A percentile compares a stretch with the other conserved stretches of the same genome.
These are phyloP conservation scores for Cladorrhinum sp. DNA, from an alignment of 2,329 filamentous ascomycete species.

Conservation along the genomic window DNA sequence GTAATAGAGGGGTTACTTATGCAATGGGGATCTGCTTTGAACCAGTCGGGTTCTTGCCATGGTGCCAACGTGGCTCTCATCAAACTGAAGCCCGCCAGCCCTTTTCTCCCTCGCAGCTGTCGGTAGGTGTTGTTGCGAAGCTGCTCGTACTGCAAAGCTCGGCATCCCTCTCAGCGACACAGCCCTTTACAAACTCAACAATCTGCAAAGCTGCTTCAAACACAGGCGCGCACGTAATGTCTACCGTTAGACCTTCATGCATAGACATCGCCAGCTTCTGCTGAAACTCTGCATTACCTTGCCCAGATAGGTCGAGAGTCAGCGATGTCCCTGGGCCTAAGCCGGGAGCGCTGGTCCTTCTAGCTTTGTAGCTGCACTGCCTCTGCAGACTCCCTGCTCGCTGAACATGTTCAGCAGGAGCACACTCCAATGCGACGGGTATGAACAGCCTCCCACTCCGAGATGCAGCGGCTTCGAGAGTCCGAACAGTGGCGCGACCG, in stretches of 20 bases:
- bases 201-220: conserved; percentile 31
- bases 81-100: conserved; percentile 4
- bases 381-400: conserved; percentile 24
- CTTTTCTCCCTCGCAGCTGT: conserved; percentile 16
- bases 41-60: not conserved
- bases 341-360: not conserved
- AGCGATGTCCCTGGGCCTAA: not conserved
- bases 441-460: conserved; percentile 30
- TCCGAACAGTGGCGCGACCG: conserved; percentile 25
- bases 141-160: conserved; percentile 13
- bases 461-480: conserved; percentile 28
- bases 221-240: conserved; percentile 24
- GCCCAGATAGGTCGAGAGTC: not conserved
- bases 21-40: not conserved
- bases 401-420: conserved; percentile 25
- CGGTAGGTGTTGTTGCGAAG: conserved; percentile 18
- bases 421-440: conserved; percentile 27
- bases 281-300: not conserved
- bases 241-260: conserved; percentile 25
- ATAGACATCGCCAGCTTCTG: conserved; percentile 12
- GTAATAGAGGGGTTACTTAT: not conserved
- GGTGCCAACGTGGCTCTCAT: not conserved
- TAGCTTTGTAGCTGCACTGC: conserved; percentile 21
- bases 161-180: conserved; percentile 22
- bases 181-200: conserved; percentile 26